These are phyloP conservation scores for Elaeis guineensis DNA, from an alignment of 176 grass and related monocot genomes.

Conservation along the genomic window DNA sequence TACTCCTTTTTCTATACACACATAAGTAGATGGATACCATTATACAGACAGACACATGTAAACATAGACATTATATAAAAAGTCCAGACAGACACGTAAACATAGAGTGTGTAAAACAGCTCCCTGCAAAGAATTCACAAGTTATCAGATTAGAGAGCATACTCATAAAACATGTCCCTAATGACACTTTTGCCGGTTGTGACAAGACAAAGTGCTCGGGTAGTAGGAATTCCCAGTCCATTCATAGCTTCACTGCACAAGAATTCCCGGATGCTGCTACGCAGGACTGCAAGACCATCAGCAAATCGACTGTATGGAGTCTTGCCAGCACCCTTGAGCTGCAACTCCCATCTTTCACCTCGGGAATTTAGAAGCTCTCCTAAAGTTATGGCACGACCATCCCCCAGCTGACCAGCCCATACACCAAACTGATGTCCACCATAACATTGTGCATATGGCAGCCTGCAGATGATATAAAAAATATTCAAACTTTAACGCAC, in stretches of 20 bases:
- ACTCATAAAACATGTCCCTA: conserved; percentile 99
- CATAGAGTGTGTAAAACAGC: too few species aligned
- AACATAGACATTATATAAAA: too few species aligned
- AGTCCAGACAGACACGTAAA: too few species aligned
- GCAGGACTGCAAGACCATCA: conserved; percentile 88
- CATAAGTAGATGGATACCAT: too few species aligned
- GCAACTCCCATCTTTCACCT: conserved; percentile 86
- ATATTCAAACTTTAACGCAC: too few species aligned
- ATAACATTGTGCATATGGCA: conserved; percentile 86
- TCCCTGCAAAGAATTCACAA: too few species aligned
- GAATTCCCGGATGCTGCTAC: conserved; percentile 95
- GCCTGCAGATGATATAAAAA: conserved; percentile 35
- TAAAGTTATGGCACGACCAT: conserved; percentile 82
- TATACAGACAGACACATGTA: too few species aligned
- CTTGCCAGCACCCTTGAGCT: conserved; percentile 91
- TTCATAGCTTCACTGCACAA: conserved; percentile 96
- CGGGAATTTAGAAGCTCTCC: conserved; percentile 77
- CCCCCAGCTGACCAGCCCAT: conserved; percentile 94
- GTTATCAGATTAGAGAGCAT: conserved; percentile 18
- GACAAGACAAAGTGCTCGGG: conserved; percentile 80
- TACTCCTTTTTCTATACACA: too few species aligned
- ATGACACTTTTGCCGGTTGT: conserved; percentile 81
- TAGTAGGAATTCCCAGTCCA: conserved; percentile 84
- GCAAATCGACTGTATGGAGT: conserved; percentile 94
- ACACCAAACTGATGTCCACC: conserved; percentile 92